Evolutionary conservation across 1,284 basidiomycete genomes (phyloP), one percentile per base, ranked within the genome.

Genomic region (Cutaneotrichosporon dermatis): DNA sequence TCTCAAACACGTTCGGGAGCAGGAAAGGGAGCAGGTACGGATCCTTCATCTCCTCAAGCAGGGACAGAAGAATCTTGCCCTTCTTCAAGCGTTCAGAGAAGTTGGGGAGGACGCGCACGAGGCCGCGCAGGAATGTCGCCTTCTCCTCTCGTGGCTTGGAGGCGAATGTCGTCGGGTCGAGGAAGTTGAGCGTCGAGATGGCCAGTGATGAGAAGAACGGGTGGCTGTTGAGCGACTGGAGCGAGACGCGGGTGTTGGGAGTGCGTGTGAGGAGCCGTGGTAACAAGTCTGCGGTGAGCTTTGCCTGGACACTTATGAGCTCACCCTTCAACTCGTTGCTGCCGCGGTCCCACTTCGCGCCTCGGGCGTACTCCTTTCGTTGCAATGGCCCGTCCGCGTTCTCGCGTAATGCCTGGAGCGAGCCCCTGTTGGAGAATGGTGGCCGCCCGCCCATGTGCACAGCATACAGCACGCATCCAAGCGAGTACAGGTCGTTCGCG

Each of bases 41-140:
- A 72, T 96, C 92, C 83, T 93, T 96, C 91, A 95, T 94, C 88
- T 92, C 93, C 80, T 96, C 94, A 8, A 97, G 79, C n/a, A 97
- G 81, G 33, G 89, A 88, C 2, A 95, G 93, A n/a, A 99, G 79
- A 55, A 99, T 89, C 76, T 99, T 99, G 50, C 93, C 84, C 59
- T 84, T 88, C 58, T 88, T 84, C 55, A 98, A 81, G 6, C 92
- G 87, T 69, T 93, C 90, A 11, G 90, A 90, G 76, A 99, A 99
- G 51, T 83, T 86, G 51, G 87, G 86, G 33, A 99, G 78, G 10
- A 99, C 92, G 57, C 83, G 77, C 3, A 87, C 83, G 10, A 98
- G 79, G 1, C 95, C 94, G 72, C 92, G 92, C 84, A 96, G 88
- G 74, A 98, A 98, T 0, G 90, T 91, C 35, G 97, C 88, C 72